Evolutionary conservation across 2,329 filamentous ascomycete genomes (phyloP).

Genomic region (Fusarium camptoceras): DNA sequence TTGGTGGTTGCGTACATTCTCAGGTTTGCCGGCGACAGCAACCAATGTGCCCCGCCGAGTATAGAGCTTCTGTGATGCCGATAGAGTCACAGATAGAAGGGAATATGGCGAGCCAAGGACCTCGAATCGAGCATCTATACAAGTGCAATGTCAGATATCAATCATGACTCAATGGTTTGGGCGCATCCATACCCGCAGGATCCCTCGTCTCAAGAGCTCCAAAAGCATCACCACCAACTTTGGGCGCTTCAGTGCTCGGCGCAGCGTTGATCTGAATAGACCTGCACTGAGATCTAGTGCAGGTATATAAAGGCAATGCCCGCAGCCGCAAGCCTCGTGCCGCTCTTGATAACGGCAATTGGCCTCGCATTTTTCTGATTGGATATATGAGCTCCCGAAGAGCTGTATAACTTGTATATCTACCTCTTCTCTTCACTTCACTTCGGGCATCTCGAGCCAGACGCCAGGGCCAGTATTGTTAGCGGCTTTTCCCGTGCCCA

Average conservation of each 20-base stretch:
- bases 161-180: slow-evolving; percentile 7
- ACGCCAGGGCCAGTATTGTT: slow-evolving; percentile 27
- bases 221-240: slow-evolving; percentile 66
- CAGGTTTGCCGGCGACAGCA: slow-evolving; percentile 87
- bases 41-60: slow-evolving; percentile 92
- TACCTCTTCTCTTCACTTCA: slow-evolving; percentile 5
- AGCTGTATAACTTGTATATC: slow-evolving; percentile 36
- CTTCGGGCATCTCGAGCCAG: slow-evolving; percentile 18
- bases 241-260: slow-evolving; percentile 67
- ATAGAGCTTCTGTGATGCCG: slow-evolving; percentile 92
- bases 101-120: slow-evolving; percentile 93
- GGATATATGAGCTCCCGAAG: slow-evolving; percentile 36
- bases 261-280: slow-evolving; percentile 72
- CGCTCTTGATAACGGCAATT: slow-evolving; percentile 55
- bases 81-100: slow-evolving; percentile 90
- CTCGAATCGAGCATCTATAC: slow-evolving; percentile 92
- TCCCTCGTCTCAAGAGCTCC: slow-evolving; percentile 62
- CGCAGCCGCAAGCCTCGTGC: slow-evolving; percentile 50
- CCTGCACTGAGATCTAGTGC: slow-evolving; percentile 69
- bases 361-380: slow-evolving; percentile 57
- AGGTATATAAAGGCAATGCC: slow-evolving; percentile 55
- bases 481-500: slow-evolving; percentile 51
- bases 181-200: slow-evolving; percentile 59
- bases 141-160: slow-evolving; percentile 24
- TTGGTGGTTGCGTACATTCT: slow-evolving; percentile 72